Percentiles rank a stretch among this genome's conserved stretches.
These are phyloP conservation scores for Madurella mycetomatis DNA, from an alignment of 2,329 filamentous ascomycete genomes.

Conservation along the genomic window DNA sequence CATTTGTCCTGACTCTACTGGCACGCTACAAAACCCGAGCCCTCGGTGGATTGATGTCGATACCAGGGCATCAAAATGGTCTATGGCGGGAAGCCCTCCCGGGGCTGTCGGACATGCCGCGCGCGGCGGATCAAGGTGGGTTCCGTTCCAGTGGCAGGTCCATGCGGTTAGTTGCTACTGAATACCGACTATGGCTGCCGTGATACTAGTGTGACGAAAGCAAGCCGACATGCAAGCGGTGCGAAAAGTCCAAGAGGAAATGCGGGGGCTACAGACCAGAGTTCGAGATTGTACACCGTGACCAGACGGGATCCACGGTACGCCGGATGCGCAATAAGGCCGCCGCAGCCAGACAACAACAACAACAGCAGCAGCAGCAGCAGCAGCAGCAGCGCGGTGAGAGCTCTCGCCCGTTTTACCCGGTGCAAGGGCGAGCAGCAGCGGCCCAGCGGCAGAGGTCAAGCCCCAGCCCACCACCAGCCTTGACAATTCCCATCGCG, in stretches of 20 bases:
- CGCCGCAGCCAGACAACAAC: neutral
- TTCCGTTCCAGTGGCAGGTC: neutral
- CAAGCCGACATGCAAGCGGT: constrained; percentile 62
- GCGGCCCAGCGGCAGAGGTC: constrained; percentile 1
- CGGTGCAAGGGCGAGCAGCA: constrained; percentile 1
- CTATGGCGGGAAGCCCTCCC: constrained; percentile 25
- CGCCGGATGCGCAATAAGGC: constrained; percentile 16
- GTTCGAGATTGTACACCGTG: constrained; percentile 25
- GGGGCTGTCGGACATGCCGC: constrained; percentile 24
- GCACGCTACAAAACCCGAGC: neutral
- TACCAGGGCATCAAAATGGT: constrained; percentile 18
- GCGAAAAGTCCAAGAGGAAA: constrained; percentile 35
- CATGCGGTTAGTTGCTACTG: neutral
- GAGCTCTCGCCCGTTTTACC: neutral
- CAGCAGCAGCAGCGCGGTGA: neutral
- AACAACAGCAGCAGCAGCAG: neutral
- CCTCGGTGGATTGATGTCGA: no score
- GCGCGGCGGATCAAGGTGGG: constrained; percentile 25
- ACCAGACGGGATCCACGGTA: constrained; percentile 23
- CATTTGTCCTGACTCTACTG: no score
- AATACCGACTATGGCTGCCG: constrained; percentile 27
- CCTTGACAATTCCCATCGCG: constrained; percentile 30
- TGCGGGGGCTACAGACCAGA: constrained; percentile 24
- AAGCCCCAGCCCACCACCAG: constrained; percentile 21
- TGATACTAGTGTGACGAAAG: constrained; percentile 55